Evolutionary conservation across 345 rosid genomes (phyloP).

Genomic region (Eucalyptus caleyi): DNA sequence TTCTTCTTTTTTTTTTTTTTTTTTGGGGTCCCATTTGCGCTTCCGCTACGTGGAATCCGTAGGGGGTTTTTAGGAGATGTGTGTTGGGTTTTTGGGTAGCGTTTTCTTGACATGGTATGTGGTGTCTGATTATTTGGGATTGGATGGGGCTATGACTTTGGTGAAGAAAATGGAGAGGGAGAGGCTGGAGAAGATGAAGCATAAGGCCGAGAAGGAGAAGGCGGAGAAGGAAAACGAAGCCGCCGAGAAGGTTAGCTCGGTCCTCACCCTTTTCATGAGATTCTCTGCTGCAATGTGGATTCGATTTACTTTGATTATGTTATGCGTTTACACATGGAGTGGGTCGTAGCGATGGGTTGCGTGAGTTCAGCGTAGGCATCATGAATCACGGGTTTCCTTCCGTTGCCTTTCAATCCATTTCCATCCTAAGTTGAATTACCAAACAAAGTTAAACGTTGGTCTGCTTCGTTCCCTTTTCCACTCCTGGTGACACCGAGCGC

Average conservation of each 20-base stretch:
- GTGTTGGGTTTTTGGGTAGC: not conserved
- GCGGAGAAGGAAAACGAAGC: slow-evolving; percentile 24
- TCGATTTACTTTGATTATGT: not conserved
- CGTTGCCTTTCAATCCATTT: not conserved
- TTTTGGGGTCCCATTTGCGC: not conserved
- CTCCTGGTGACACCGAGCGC: not conserved
- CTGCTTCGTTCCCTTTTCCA: not conserved
- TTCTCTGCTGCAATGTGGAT: not conserved
- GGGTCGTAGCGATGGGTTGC: not conserved
- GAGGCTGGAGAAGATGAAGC: slow-evolving; percentile 40
- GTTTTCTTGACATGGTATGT: not conserved
- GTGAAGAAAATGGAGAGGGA: slow-evolving; percentile 80
- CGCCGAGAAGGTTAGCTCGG: slow-evolving; percentile 26
- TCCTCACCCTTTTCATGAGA: not conserved
- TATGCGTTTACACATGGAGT: not conserved
- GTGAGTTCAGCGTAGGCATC: not conserved
- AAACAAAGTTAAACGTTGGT: not conserved
- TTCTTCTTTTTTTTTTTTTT: too few relatives aligned
- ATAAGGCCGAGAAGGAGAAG: slow-evolving; percentile 47
- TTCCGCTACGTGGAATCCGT: not conserved
- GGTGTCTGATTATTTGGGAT: not conserved
- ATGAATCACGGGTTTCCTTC: not conserved
- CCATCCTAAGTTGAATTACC: not conserved
- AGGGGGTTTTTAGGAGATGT: not conserved
- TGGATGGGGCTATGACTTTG: not conserved